Percentiles rank a stretch among this genome's conserved stretches.
phyloP scores from a whole-genome alignment of 2,329 filamentous ascomycete species.

The Alternaria viburni region DNA sequence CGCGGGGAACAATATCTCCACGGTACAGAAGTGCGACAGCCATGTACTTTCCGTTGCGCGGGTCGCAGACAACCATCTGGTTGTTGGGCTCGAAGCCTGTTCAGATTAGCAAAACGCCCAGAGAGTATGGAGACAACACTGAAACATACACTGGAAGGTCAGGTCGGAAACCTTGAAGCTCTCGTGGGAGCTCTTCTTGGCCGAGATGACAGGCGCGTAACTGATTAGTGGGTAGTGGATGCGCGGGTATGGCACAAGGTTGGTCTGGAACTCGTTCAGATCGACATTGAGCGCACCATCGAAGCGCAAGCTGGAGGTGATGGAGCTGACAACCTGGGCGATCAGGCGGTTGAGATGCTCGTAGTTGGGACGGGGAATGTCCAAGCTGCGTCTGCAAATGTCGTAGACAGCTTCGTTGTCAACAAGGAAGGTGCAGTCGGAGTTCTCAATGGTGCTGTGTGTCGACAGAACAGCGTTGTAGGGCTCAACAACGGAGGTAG shows the following conservation, averaged over 20 bases:
- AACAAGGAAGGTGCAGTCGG: slow-evolving; percentile 79
- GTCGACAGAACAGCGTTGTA: slow-evolving; percentile 77
- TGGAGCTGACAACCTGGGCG: slow-evolving; percentile 76
- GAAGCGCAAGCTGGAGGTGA: slow-evolving; percentile 74
- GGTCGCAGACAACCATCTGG: slow-evolving; percentile 79
- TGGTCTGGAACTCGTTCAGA: slow-evolving; percentile 79
- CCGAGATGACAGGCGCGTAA: slow-evolving; percentile 74
- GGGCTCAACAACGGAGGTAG: slow-evolving; percentile 74
- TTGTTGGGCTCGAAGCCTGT: slow-evolving; percentile 81
- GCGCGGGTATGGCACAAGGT: slow-evolving; percentile 74
- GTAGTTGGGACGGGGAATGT: slow-evolving; percentile 71
- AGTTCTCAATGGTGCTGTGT: slow-evolving; percentile 78
- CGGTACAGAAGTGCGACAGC: slow-evolving; percentile 75
- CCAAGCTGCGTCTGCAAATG: slow-evolving; percentile 74
- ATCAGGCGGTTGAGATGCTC: slow-evolving; percentile 77
- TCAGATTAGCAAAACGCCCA: too few relatives aligned
- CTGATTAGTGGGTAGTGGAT: slow-evolving; percentile 78
- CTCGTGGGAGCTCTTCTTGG: slow-evolving; percentile 80
- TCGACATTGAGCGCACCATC: slow-evolving; percentile 76
- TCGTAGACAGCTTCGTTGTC: slow-evolving; percentile 79
- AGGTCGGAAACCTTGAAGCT: slow-evolving; percentile 85
- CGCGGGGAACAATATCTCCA: slow-evolving; percentile 72
- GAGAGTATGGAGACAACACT: too few relatives aligned
- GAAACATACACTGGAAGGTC: slow-evolving; percentile 69
- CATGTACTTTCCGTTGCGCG: slow-evolving; percentile 79